Evolutionary conservation across 441 rosid genomes (phyloP).

Genomic region (Pelargonium australe): DNA sequence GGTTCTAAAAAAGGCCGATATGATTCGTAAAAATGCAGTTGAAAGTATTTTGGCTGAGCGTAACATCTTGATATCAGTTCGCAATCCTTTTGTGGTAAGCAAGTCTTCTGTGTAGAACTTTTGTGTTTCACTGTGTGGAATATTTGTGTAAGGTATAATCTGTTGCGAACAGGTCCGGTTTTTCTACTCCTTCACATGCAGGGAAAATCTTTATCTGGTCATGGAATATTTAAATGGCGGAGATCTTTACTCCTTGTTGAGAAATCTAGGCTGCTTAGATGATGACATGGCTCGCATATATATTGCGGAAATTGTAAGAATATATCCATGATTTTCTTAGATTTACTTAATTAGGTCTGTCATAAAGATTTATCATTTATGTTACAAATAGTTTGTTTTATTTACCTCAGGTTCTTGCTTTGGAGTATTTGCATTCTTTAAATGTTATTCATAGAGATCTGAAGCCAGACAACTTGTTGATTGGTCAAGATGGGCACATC

Average conservation of each 20-base stretch:
- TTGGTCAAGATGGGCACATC: slow-evolving; percentile 95
- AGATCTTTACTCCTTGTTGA: slow-evolving; percentile 84
- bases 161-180: slow-evolving; percentile 77
- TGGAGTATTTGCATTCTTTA: slow-evolving; percentile 94
- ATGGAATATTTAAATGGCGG: slow-evolving; percentile 99
- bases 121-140: slow-evolving; percentile 15
- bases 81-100: slow-evolving; percentile 97
- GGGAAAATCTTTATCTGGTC: slow-evolving; percentile 92
- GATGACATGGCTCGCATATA: slow-evolving; percentile 89
- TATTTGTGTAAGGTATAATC: slow-evolving; percentile 33
- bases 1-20: slow-evolving; percentile 94
- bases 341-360: not conserved
- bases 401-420: slow-evolving; percentile 80
- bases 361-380: slow-evolving; percentile 29
- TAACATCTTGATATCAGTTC: slow-evolving; percentile 80
- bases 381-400: slow-evolving; percentile 33
- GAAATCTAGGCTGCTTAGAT: slow-evolving; percentile 89
- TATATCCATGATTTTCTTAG: slow-evolving; percentile 11
- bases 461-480: slow-evolving; percentile 98
- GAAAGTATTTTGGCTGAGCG: slow-evolving; percentile 96
- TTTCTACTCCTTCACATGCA: slow-evolving; percentile 97
- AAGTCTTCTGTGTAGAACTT: slow-evolving; percentile 12
- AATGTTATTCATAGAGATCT: slow-evolving; percentile 94
- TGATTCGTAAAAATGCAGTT: slow-evolving; percentile 97
- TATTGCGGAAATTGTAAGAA: slow-evolving; percentile 94